Conservation (phyloP, 352 stramenopile species). For the Pythium sp. region DNA sequence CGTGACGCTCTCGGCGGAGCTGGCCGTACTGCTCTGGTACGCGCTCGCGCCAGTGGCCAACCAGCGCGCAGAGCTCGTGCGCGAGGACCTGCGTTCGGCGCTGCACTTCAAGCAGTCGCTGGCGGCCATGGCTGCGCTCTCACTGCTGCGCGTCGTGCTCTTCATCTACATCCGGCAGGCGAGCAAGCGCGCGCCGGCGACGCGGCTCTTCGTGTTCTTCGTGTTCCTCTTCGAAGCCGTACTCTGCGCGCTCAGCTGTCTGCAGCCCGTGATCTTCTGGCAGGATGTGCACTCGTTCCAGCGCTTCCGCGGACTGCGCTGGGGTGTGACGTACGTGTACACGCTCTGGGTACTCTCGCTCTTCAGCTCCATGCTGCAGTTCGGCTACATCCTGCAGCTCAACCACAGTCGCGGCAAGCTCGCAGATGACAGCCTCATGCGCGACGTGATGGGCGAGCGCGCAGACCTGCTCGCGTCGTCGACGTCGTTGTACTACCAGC, state of each 20-base stretch:
- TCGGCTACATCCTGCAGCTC: constrained; percentile 75
- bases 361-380: constrained; percentile 51
- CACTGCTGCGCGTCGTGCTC: constrained; percentile 45
- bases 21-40: constrained; percentile 61
- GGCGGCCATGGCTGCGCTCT: constrained; percentile 46
- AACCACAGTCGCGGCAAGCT: constrained; percentile 68
- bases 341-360: constrained; percentile 47
- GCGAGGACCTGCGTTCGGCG: constrained; percentile 30
- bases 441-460: constrained; percentile 50
- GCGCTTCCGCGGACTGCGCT: constrained; percentile 39
- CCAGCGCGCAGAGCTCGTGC: constrained; percentile 28
- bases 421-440: constrained; percentile 60
- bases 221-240: constrained; percentile 60
- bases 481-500: constrained; percentile 8
- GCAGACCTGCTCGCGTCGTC: constrained; percentile 7
- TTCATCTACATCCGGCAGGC: constrained; percentile 68
- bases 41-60: constrained; percentile 35
- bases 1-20: constrained; percentile 51
- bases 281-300: constrained; percentile 50
- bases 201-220: constrained; percentile 76
- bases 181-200: constrained; percentile 72
- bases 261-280: constrained; percentile 68
- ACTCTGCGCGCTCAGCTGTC: constrained; percentile 39
- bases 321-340: constrained; percentile 54
- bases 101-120: constrained; percentile 70